These are phyloP conservation scores for Clavaria fumosa DNA, from an alignment of 768 basidiomycete genomes.

Conservation along the genomic window DNA sequence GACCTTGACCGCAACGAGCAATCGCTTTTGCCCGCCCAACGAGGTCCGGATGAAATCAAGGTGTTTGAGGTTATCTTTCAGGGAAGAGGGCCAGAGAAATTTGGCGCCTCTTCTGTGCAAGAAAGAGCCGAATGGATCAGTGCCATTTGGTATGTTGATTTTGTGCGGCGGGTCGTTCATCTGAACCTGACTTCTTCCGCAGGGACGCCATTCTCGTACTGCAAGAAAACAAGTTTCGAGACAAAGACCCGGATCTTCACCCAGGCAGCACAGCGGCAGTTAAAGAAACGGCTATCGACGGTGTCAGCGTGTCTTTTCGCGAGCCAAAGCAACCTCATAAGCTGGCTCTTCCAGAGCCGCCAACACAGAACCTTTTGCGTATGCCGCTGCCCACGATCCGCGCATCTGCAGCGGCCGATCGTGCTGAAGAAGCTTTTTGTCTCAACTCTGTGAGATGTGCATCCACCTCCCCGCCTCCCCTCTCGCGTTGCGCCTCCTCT, in stretches of 20 bases:
- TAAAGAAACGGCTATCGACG: no score
- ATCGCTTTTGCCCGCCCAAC: slow-evolving; percentile 23
- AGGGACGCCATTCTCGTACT: slow-evolving; percentile 46
- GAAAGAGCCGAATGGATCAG: slow-evolving; percentile 64
- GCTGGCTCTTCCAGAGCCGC: no score
- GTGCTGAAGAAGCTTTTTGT: no score
- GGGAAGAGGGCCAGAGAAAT: slow-evolving; percentile 35
- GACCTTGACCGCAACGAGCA: slow-evolving; percentile 31
- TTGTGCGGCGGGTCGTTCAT: slow-evolving; percentile 1
- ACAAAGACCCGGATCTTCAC: no score
- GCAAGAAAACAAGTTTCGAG: slow-evolving; percentile 12
- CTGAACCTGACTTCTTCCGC: neutral
- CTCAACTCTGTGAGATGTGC: no score
- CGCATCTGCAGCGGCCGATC: no score
- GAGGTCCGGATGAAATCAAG: slow-evolving; percentile 28
- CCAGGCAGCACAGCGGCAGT: no score
- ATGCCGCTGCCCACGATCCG: no score
- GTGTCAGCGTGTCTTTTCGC: no score
- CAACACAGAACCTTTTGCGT: no score
- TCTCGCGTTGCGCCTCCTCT: slow-evolving; percentile 1
- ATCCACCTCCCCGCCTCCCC: slow-evolving; percentile 2
- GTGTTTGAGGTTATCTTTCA: slow-evolving; percentile 55
- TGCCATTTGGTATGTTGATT: slow-evolving; percentile 44
- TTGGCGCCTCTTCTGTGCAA: slow-evolving; percentile 43
- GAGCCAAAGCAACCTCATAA: no score